These are phyloP conservation scores for Pseudocercospora crystallina DNA, from an alignment of 2,329 filamentous ascomycete genomes.

Conservation along the genomic window DNA sequence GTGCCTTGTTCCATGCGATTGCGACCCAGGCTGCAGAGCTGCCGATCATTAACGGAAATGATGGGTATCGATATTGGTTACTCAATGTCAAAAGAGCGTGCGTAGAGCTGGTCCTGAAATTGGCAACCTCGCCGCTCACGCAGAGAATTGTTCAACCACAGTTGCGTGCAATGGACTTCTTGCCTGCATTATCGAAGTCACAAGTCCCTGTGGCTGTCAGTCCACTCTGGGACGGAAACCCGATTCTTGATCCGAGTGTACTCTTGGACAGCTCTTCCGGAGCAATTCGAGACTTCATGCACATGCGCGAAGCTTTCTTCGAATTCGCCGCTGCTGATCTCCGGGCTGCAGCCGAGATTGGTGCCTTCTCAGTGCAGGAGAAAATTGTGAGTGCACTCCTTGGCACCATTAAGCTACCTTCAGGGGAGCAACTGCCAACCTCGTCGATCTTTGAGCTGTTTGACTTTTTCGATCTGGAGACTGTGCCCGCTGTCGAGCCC, in stretches of 20 bases:
- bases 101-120: constrained; percentile 66
- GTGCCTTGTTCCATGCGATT: constrained; percentile 81
- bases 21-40: constrained; percentile 50
- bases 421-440: constrained; percentile 65
- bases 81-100: constrained; percentile 45
- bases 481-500: constrained; percentile 45
- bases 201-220: constrained; percentile 70
- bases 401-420: constrained; percentile 68
- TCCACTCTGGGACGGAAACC: constrained; percentile 71
- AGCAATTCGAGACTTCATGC: constrained; percentile 74
- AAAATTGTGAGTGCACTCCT: constrained; percentile 64
- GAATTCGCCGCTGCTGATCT: constrained; percentile 87
- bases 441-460: constrained; percentile 87
- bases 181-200: constrained; percentile 72
- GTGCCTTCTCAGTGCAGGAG: constrained; percentile 53
- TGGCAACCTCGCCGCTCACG: constrained; percentile 84
- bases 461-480: constrained; percentile 75
- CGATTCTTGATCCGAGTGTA: constrained; percentile 63
- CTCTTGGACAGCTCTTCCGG: constrained; percentile 66
- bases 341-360: constrained; percentile 57
- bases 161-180: constrained; percentile 73
- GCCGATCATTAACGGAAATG: constrained; percentile 56
- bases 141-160: constrained; percentile 72
- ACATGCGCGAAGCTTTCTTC: constrained; percentile 72
- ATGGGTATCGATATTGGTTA: constrained; percentile 41